phyloP scores from a whole-genome alignment of 1,284 basidiomycete species.

The Papiliotrema laurentii region DNA sequence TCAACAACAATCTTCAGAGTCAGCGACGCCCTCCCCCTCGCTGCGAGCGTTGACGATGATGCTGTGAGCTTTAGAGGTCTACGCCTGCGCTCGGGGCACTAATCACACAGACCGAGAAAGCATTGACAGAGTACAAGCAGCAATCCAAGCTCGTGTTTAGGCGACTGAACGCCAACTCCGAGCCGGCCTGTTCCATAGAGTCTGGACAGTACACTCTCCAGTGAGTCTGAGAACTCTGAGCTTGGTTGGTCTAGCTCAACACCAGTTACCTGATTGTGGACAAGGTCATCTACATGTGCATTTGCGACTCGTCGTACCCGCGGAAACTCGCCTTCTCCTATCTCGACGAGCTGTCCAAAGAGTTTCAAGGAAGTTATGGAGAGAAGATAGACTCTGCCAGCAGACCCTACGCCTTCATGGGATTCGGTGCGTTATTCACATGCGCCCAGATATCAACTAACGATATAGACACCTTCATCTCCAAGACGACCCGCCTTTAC shows the following conservation, averaged over 20 bases:
- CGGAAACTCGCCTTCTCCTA: slow-evolving; percentile 97
- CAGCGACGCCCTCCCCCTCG: slow-evolving; percentile 85
- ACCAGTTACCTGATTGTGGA: slow-evolving; percentile 86
- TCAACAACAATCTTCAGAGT: slow-evolving; percentile 87
- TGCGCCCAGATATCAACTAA: background rate
- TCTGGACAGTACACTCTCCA: slow-evolving; percentile 90
- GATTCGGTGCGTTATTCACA: slow-evolving; percentile 66
- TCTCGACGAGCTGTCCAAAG: slow-evolving; percentile 93
- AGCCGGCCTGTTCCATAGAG: slow-evolving; percentile 94
- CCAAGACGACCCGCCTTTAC: slow-evolving; percentile 92
- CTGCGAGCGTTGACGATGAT: slow-evolving; percentile 93
- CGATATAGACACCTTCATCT: slow-evolving; percentile 99
- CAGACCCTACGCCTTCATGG: slow-evolving; percentile 92
- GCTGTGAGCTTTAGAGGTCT: slow-evolving; percentile 57
- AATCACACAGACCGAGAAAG: slow-evolving; percentile 74
- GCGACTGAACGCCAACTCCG: slow-evolving; percentile 85
- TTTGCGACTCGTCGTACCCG: slow-evolving; percentile 95
- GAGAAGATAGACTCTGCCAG: slow-evolving; percentile 76
- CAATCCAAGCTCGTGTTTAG: slow-evolving; percentile 96
- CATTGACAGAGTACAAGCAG: slow-evolving; percentile 95
- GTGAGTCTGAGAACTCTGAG: slow-evolving; percentile 51
- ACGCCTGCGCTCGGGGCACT: slow-evolving; percentile 1
- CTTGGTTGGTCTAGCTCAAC: slow-evolving; percentile 3
- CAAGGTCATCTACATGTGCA: slow-evolving; percentile 91
- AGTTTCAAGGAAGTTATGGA: slow-evolving; percentile 89